Percentiles rank a stretch among this genome's conserved stretches.
Conservation (phyloP, 2,329 filamentous ascomycete genomes). For the Aspergillus brunneoviolaceus region DNA sequence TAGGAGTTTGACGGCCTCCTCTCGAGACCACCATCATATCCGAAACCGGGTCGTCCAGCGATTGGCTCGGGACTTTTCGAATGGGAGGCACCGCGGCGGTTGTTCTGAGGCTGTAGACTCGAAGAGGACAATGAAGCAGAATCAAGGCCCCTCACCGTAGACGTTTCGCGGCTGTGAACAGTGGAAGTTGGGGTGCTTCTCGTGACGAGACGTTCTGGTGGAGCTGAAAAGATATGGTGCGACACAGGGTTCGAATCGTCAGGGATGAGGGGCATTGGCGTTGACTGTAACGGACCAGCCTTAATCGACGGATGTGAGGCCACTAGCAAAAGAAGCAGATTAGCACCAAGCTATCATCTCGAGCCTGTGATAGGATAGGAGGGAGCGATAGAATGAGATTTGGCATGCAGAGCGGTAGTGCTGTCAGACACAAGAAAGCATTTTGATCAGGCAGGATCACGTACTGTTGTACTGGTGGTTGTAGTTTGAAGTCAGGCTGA, state of each 20-base stretch:
- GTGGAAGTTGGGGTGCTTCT: constrained; percentile 39
- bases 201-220: constrained; percentile 38
- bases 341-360: constrained; percentile 8
- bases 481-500: constrained; percentile 13
- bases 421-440: neutral
- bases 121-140: constrained; percentile 34
- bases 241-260: constrained; percentile 39
- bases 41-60: constrained; percentile 33
- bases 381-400: neutral
- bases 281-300: constrained; percentile 39
- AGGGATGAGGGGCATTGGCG: constrained; percentile 42
- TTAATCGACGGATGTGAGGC: constrained; percentile 40
- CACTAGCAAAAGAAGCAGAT: constrained; percentile 27
- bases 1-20: constrained; percentile 56
- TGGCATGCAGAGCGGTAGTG: constrained; percentile 9
- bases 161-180: constrained; percentile 46
- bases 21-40: constrained; percentile 42
- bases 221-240: constrained; percentile 39
- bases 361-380: neutral
- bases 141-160: constrained; percentile 43
- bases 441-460: constrained; percentile 16
- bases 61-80: constrained; percentile 45
- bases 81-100: constrained; percentile 41
- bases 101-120: constrained; percentile 36
- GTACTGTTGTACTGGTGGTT: constrained; percentile 19